Evolutionary conservation across 2,329 filamentous ascomycete species (phyloP), one percentile per base, ranked within the genome.

Genomic region (Phoma sp.): DNA sequence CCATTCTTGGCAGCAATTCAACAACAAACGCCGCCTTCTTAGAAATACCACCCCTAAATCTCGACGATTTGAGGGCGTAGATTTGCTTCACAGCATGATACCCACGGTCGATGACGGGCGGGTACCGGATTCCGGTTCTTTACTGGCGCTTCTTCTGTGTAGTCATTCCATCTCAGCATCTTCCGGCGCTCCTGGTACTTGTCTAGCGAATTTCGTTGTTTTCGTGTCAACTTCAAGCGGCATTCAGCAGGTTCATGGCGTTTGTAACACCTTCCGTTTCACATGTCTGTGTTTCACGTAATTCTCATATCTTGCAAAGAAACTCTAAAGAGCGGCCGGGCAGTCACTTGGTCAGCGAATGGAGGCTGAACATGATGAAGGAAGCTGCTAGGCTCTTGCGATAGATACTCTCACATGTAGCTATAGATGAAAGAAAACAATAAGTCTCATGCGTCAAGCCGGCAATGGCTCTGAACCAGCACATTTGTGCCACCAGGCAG

Each of bases 41-140:
- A 22, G 7, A 29, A 22, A 35, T 23, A 38, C n/a, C 13, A 49
- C 39, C n/a, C 51, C 32, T 29, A 45, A 24, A 41, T 38, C 36
- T 14, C 56, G 29, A 52, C 47, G 48, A 53, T 30, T 37, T 29
- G 43, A 42, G 54, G 51, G 49, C 45, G 52, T 36, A 29, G 27
- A 49, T 43, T 49, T 29, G 41, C 53, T 55, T 25, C 47, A 53
- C 45, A 58, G 55, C 53, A 61, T 41, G 55, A 61, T 61, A 62
- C 55, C 60, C 46, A 44, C 40, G 55, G 53, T 56, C 51, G 57
- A 54, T 53, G 11, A 49, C 43, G 42, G 61, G 61, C 60, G 59
- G 55, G 60, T 44, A 52, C 59, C 59, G 53, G 52, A 52, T 18
- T 18, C 38, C 18, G 38, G 6, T 50, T 47, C 41, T 50, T 38